These are phyloP conservation scores for Venturia oleaginea DNA, from an alignment of 2,329 filamentous ascomycete genomes.

Conservation along the genomic window DNA sequence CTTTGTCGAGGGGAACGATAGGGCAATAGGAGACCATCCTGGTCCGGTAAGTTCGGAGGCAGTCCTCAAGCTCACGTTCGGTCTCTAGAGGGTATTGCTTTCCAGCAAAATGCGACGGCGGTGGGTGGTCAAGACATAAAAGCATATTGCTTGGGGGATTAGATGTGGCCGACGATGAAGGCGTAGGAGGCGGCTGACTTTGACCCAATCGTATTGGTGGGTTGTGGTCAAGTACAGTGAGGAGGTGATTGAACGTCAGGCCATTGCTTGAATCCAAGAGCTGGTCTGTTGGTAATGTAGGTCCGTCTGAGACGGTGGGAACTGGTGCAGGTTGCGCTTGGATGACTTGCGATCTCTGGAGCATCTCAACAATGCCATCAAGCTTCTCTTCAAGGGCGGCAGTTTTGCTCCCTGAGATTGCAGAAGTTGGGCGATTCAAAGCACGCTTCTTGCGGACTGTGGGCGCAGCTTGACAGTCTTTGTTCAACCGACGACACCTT, in stretches of 20 bases:
- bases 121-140: neutral
- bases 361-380: constrained; percentile 23
- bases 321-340: neutral
- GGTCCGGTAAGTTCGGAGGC: constrained; percentile 15
- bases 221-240: neutral
- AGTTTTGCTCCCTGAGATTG: constrained; percentile 7
- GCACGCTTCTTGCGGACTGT: constrained; percentile 16
- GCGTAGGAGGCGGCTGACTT: neutral
- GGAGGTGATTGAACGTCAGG: neutral
- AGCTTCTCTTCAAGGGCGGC: constrained; percentile 24
- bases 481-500: constrained; percentile 19
- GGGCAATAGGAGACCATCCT: constrained; percentile 17
- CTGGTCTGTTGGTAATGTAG: neutral
- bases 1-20: constrained; percentile 14
- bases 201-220: neutral
- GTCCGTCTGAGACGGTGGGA: neutral
- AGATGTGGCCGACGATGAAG: neutral
- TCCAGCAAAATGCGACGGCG: neutral
- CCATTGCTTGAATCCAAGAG: neutral
- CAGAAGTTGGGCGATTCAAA: neutral
- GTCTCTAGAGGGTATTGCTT: constrained; percentile 7
- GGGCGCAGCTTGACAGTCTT: constrained; percentile 18
- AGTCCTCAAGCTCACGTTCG: constrained; percentile 11
- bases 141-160: neutral
- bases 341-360: constrained; percentile 16